Base-by-base conservation (phyloP, 495 filamentous ascomycete genomes). In the Tuber brumale region DNA sequence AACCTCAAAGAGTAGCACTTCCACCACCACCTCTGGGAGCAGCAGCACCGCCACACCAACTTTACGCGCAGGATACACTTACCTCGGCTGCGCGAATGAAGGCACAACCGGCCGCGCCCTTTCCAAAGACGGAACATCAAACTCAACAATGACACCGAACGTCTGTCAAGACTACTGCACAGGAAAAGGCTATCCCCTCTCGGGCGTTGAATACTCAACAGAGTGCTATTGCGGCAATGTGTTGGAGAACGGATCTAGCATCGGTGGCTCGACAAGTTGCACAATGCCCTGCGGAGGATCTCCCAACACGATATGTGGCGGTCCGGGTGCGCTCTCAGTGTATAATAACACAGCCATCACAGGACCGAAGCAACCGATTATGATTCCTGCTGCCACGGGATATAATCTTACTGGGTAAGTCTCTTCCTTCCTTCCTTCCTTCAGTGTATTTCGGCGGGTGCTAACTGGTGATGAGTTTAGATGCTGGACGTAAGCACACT, bases 211-310 rank as follows among this genome's bases (percentile, higher is more conserved):
- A 83, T 93, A 93, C 76, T 89, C 88, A 69, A 86, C 88, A 45
- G 89, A 93, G 82, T 92, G 91, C 80, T 92, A 89, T 84, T 92
- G 90, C 80, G 90, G 88, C 23, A 89, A 90, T 80, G 82, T 84
- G 12, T 31, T 81, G 7, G 72, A 75, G 21, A 77, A 79, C 39
- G 70, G 51, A 21, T 76, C 79, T 2, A 75, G 35, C 37, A 70
- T 80, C 8, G 77, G 79, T 4, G 79, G 79, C 2, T 79, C 77
- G 5, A 74, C 69, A 10, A 48, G 37, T 27, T 81, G 79, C 41
- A 75, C 31, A 4, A 81, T 81, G 79, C 42, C 77, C 3, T 81
- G 79, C 41, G 74, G 70, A 9, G 79, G 79, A 35, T 46, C 73
- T 61, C 1, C 71, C 39, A 76, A 48, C 19, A n/a, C 51, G 35